Evolutionary conservation across 805 yeast genomes (phyloP).

Genomic region (Candida verbasci): DNA sequence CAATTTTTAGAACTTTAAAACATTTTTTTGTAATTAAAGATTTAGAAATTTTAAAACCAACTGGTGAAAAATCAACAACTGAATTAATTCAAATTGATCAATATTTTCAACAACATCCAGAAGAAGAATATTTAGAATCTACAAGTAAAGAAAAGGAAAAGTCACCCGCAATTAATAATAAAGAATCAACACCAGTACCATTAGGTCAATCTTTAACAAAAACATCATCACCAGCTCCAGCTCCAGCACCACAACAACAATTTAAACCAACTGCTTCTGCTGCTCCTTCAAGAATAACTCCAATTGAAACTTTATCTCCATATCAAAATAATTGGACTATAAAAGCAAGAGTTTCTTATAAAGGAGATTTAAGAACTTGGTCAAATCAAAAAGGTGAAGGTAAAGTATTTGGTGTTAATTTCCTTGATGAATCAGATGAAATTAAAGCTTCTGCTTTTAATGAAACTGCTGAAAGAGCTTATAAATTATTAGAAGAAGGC

Average conservation of each 20-base stretch:
- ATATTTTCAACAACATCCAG: slow-evolving; percentile 56
- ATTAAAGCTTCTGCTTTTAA: slow-evolving; percentile 94
- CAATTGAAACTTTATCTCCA: slow-evolving; percentile 87
- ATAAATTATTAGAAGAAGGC: slow-evolving; percentile 78
- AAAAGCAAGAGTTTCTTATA: slow-evolving; percentile 85
- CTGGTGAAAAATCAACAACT: slow-evolving; percentile 31
- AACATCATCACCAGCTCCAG: neutral
- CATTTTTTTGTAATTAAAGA: slow-evolving; percentile 46
- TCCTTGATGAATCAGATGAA: slow-evolving; percentile 92
- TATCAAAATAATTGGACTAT: slow-evolving; percentile 89
- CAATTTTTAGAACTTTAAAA: slow-evolving; percentile 45
- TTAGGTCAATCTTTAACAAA: slow-evolving; percentile 5
- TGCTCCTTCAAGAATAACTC: slow-evolving; percentile 38
- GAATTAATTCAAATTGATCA: slow-evolving; percentile 34
- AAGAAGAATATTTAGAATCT: slow-evolving; percentile 44
- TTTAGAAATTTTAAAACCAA: slow-evolving; percentile 37
- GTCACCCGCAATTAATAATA: neutral
- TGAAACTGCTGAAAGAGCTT: slow-evolving; percentile 76
- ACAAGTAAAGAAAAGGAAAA: too few relatives aligned
- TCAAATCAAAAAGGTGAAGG: slow-evolving; percentile 85
- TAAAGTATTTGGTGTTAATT: slow-evolving; percentile 79
- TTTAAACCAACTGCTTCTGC: neutral
- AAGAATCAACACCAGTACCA: slow-evolving; percentile 7
- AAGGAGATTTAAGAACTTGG: slow-evolving; percentile 86
- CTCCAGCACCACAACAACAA: neutral